Evolutionary conservation across 495 filamentous ascomycete genomes (phyloP), one percentile per base, ranked within the genome.

Genomic region (Daldinia concentrica): DNA sequence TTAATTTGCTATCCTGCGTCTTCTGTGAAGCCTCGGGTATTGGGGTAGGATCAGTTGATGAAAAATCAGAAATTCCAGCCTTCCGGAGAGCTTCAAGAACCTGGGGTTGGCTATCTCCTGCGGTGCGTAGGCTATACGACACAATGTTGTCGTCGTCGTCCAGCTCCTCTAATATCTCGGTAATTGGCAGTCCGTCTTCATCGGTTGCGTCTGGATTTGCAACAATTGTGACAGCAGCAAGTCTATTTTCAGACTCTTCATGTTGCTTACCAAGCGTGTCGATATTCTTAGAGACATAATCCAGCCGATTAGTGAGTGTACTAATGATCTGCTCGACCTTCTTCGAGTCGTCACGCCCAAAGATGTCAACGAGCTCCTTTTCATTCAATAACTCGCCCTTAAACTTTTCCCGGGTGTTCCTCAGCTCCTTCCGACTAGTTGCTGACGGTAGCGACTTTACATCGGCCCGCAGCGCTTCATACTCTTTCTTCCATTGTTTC

Each of bases 81-180:
- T 93, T 93, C 71, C 87, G 81, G 57, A 97, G 76, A 1, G 89
- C 84, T 15, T 93, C 88, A 22, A 91, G 68, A 14, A 94, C 76
- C 62, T 91, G 85, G 1, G 88, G 79, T 50, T 89, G 85, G 7
- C 83, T 79, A 50, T 91, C 85, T 19, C 87, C 88, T 0, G 92
- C 88, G 1, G 77, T 86, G 11, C 88, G 87, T 7, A 88, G 81
- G 29, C 82, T 84, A 60, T 81, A 89, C 0, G 86, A 90, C 32
- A 97, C 81, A 11, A 98, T 85, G 74, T 97, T 95, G 17, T 88
- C 95, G 17, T 97, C 90, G 19, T 97, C 95, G 77, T 99, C 95
- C 51, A 99, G 82, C 80, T 97, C 90, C 78, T 99, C 95, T 45
- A 89, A 80, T 66, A 99, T 98, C 59, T 98, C 95, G 22, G 88